Evolutionary conservation across 2,329 filamentous ascomycete genomes (phyloP).

Genomic region (Sporothrix pseudoabietina): DNA sequence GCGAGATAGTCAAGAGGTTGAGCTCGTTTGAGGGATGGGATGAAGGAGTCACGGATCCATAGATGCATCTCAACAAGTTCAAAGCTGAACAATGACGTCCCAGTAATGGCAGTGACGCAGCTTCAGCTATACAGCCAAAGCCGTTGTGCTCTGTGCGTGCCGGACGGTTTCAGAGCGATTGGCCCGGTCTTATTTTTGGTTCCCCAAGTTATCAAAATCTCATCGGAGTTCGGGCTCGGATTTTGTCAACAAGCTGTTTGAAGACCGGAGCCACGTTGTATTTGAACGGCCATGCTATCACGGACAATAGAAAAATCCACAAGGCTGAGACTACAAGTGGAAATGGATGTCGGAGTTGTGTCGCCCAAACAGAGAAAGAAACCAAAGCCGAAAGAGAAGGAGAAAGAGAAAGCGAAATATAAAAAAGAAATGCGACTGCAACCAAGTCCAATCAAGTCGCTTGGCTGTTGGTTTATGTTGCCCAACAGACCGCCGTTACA

Average conservation of each 20-base stretch:
- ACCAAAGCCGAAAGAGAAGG: background rate
- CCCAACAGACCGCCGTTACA: no score
- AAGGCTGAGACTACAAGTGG: background rate
- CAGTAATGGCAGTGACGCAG: background rate
- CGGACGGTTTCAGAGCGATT: background rate
- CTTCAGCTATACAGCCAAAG: no score
- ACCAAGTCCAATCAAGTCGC: no score
- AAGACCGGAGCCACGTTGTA: background rate
- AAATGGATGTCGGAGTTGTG: background rate
- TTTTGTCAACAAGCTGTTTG: background rate
- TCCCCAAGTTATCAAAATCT: no score
- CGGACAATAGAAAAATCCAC: background rate
- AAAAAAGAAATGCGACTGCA: no score
- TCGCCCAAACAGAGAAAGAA: background rate
- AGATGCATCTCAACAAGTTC: background rate
- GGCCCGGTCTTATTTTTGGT: constrained; percentile 7
- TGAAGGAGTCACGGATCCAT: no score
- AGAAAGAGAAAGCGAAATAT: background rate
- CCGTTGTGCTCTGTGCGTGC: background rate
- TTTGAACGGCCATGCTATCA: background rate
- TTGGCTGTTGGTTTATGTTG: no score
- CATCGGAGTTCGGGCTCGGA: background rate
- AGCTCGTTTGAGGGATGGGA: background rate
- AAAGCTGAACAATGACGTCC: background rate
- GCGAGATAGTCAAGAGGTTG: no score